phyloP scores from a whole-genome alignment of 805 yeast species.

The Tetrapisispora fleetii region DNA sequence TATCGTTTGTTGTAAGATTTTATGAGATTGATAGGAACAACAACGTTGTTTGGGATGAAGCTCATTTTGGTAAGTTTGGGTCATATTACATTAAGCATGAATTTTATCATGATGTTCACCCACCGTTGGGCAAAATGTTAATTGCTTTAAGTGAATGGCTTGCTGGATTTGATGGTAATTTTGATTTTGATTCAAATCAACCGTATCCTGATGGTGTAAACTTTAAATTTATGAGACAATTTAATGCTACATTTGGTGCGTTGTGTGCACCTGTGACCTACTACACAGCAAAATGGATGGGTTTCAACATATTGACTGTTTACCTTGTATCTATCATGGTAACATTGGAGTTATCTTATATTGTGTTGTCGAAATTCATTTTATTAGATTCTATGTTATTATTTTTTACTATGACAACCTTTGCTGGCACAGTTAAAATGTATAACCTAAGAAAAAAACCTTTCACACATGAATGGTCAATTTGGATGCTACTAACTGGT shows the following conservation, averaged over 20 bases:
- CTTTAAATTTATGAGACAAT: conserved; percentile 76
- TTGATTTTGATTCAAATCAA: conserved; percentile 79
- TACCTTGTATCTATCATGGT: conserved; percentile 79
- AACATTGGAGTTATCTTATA: conserved; percentile 69
- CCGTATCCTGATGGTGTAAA: conserved; percentile 68
- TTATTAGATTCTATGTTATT: conserved; percentile 84
- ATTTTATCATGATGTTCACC: conserved; percentile 93
- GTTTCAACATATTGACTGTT: conserved; percentile 57
- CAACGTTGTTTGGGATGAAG: conserved; percentile 93
- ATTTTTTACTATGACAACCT: conserved; percentile 79
- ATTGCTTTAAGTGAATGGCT: conserved; percentile 80
- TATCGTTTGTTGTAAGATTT: conserved; percentile 67
- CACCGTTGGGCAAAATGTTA: conserved; percentile 91
- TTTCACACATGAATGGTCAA: conserved; percentile 64
- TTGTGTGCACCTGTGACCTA: conserved; percentile 82
- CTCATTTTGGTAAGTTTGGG: conserved; percentile 95
- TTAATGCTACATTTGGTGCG: conserved; percentile 78
- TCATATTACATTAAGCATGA: conserved; percentile 81
- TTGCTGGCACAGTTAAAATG: conserved; percentile 62
- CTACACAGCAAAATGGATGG: conserved; percentile 66
- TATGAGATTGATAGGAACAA: conserved; percentile 62
- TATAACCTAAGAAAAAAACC: conserved; percentile 44
- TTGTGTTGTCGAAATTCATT: conserved; percentile 81
- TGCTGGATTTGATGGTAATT: conserved; percentile 81
- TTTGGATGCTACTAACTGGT: conserved; percentile 56